Conservation (phyloP, 2,329 filamentous ascomycete genomes). For the Monilinia polystroma region DNA sequence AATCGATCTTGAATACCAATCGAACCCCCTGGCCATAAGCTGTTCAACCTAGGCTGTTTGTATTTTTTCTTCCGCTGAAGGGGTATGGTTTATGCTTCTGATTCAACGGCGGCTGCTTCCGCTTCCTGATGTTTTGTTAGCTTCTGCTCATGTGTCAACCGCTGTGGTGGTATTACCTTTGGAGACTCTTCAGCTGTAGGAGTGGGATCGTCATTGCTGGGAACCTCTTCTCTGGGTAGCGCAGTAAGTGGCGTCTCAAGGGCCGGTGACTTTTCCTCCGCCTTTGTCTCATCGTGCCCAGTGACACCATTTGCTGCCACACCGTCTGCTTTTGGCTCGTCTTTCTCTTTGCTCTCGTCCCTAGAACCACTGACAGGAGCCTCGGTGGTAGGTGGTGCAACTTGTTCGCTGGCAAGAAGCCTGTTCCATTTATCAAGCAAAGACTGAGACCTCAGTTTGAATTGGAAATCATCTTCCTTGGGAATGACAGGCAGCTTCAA, state of each 20-base stretch:
- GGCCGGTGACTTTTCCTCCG: constrained; percentile 45
- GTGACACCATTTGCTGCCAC: constrained; percentile 39
- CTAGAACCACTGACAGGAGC: constrained; percentile 37
- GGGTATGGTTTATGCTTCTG: constrained; percentile 18
- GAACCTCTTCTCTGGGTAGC: constrained; percentile 34
- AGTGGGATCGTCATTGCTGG: constrained; percentile 36
- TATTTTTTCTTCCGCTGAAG: background rate
- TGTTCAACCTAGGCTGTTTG: constrained; percentile 14
- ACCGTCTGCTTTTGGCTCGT: constrained; percentile 34
- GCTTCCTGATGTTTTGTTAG: constrained; percentile 29
- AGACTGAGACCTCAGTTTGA: constrained; percentile 78
- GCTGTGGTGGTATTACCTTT: constrained; percentile 26
- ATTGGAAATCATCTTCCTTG: constrained; percentile 82
- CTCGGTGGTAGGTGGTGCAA: constrained; percentile 41
- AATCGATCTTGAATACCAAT: constrained; percentile 16
- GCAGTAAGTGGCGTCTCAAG: constrained; percentile 34
- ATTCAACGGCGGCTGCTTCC: constrained; percentile 31
- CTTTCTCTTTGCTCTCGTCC: constrained; percentile 45
- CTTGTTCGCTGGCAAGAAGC: constrained; percentile 63
- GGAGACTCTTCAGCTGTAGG: constrained; percentile 28
- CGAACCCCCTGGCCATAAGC: constrained; percentile 1
- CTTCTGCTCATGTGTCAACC: constrained; percentile 1
- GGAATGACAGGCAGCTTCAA: constrained; percentile 80
- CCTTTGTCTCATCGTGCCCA: constrained; percentile 41
- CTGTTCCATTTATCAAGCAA: constrained; percentile 90